Percentiles rank a stretch among this genome's conserved stretches.
Conservation (phyloP, 495 filamentous ascomycete species). For the Penicillium mononematosum region DNA sequence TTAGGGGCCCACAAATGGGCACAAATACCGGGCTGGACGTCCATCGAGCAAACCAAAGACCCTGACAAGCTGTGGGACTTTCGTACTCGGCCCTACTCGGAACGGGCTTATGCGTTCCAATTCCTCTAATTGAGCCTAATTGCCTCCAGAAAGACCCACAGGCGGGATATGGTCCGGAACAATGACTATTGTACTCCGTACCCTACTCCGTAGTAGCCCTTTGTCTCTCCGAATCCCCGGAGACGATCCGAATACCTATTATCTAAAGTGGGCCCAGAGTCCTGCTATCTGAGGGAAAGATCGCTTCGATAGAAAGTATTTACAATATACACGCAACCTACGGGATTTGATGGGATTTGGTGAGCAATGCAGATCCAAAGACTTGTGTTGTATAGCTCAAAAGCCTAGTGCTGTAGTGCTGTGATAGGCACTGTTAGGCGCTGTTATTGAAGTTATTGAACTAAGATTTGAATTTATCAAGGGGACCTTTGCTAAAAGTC, state of each 20-base stretch:
- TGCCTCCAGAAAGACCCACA: not conserved
- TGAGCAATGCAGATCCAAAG: no score
- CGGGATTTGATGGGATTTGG: no score
- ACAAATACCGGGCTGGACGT: not conserved
- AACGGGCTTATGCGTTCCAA: not conserved
- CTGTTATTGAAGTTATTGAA: not conserved
- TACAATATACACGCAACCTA: not conserved
- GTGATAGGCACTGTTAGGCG: not conserved
- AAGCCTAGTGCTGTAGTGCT: not conserved
- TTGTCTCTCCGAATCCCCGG: not conserved
- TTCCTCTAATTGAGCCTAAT: not conserved
- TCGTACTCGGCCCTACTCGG: constrained; percentile 9
- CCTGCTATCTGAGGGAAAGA: not conserved
- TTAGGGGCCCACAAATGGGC: not conserved
- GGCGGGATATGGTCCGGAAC: not conserved
- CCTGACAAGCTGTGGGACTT: constrained; percentile 12
- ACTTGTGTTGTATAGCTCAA: not conserved
- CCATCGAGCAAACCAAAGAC: not conserved
- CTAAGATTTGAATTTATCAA: not conserved
- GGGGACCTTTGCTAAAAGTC: not conserved
- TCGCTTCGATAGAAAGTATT: not conserved
- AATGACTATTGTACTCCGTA: not conserved
- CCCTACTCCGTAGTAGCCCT: not conserved
- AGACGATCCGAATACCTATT: not conserved
- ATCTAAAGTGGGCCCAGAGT: not conserved